Evolutionary conservation across 2,329 filamentous ascomycete genomes (phyloP), one percentile per base, ranked within the genome.

Genomic region (Aureobasidium uvarum): DNA sequence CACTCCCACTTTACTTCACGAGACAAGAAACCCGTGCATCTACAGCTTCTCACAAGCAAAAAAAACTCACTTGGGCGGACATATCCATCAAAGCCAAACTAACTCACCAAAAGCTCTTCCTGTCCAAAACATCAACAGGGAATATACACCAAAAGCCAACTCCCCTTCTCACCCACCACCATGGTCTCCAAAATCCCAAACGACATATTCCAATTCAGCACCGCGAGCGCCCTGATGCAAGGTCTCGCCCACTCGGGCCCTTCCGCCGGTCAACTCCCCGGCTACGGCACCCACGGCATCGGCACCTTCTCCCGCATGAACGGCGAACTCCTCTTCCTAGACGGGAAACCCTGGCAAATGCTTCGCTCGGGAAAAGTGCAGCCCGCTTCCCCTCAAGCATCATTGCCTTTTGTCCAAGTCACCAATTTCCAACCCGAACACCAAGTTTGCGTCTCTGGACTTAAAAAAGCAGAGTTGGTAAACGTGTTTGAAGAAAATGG

Each of bases 201-300:
- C 72, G 78, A 80, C 69, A 77, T 80, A 67, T 80, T 77, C 68
- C 78, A 80, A 66, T 80, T 76, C 72, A 78, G 77, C 38, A 75
- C 77, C 25, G 70, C 69, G 36, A 71, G 75, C 13, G 78, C 78
- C 25, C 73, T 75, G 62, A 71, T 72, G 13, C 71, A 73, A 16
- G 76, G 76, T 16, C 76, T 79, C 56, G 74, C 70, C 41, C 71
- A 69, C 67, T 77, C 69, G 70, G 77, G 68, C 39, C 74, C 69
- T 62, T 75, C 67, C 28, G 72, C 67, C 25, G 70, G 73, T 14
- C 76, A 78, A 68, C 73, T 80, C 3, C 74, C 74, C 18, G 76
- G 76, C 39, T 77, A 80, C 66, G 78, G 78, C 67, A 77, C 75
- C 14, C 74, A 80, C 68, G 78, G 78, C 68, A 74, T 79, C 55